These are phyloP conservation scores for Vitis rotundifolia DNA, from an alignment of 164 flowering plant genomes.

Conservation along the genomic window DNA sequence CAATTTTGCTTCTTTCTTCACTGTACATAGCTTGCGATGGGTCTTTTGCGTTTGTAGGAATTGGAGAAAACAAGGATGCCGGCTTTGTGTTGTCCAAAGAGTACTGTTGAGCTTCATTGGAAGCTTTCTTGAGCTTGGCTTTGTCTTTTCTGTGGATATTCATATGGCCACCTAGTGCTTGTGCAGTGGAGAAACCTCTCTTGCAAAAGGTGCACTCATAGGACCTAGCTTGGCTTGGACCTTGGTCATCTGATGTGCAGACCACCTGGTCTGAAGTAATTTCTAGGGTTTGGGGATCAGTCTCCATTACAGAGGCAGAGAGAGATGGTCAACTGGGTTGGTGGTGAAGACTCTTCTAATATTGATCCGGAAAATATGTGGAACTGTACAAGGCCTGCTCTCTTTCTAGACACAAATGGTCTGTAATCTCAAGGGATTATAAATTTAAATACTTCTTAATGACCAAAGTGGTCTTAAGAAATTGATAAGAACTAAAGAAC, in stretches of 20 bases:
- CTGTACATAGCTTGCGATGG: background rate
- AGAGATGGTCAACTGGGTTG: conserved; percentile 18
- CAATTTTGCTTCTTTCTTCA: background rate
- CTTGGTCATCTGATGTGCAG: background rate
- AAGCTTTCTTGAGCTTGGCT: conserved; percentile 33
- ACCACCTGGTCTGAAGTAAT: conserved; percentile 4
- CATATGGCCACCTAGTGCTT: conserved; percentile 61
- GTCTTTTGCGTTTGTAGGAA: background rate
- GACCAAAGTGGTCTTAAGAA: background rate
- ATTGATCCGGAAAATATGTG: background rate
- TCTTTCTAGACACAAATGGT: background rate
- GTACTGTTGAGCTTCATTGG: background rate
- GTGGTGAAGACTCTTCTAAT: background rate
- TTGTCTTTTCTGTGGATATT: conserved; percentile 50
- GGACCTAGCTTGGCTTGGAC: conserved; percentile 25
- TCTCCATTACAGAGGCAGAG: conserved; percentile 17
- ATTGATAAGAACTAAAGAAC: no score
- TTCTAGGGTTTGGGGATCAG: conserved; percentile 7
- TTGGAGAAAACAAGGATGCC: background rate
- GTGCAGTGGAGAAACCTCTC: conserved; percentile 53
- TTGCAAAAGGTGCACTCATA: conserved; percentile 52
- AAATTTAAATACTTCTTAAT: background rate
- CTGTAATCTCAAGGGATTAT: conserved; percentile 3
- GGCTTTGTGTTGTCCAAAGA: conserved; percentile 1
- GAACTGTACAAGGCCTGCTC: conserved; percentile 3